phyloP scores from a whole-genome alignment of 495 filamentous ascomycete genomes.

The Alectoria sarmentosa region DNA sequence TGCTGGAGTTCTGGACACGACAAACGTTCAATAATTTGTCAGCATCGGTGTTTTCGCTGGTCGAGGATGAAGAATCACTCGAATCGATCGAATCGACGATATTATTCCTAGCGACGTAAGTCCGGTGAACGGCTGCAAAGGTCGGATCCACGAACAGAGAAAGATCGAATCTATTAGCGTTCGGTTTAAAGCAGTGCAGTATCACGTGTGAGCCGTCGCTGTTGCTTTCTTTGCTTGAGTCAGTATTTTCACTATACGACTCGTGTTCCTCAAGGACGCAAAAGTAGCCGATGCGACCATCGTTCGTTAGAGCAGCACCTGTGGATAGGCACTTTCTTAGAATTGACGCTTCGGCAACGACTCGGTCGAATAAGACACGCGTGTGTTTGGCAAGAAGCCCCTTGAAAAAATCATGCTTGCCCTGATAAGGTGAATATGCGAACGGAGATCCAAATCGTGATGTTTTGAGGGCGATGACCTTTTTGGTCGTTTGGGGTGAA shows the following conservation, averaged over 20 bases:
- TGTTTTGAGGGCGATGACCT: background rate
- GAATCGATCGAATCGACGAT: background rate
- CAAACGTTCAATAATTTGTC: background rate
- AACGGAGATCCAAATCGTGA: background rate
- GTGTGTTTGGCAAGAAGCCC: background rate
- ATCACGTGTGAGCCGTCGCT: background rate
- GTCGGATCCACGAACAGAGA: background rate
- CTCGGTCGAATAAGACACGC: background rate
- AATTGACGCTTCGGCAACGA: background rate
- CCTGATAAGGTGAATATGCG: background rate
- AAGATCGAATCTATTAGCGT: background rate
- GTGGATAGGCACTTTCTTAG: background rate
- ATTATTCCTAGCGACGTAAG: background rate
- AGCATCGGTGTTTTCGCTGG: background rate
- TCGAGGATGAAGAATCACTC: background rate
- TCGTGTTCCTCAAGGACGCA: background rate
- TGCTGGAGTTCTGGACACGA: background rate
- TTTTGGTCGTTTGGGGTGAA: background rate
- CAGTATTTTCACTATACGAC: background rate
- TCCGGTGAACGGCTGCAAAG: background rate
- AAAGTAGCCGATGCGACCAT: background rate
- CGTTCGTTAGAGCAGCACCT: background rate
- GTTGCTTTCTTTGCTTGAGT: background rate
- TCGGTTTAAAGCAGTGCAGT: background rate
- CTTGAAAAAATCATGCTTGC: background rate